These are phyloP conservation scores for Incumbomyces delicatus DNA, from an alignment of 2,329 filamentous ascomycete species.

Conservation along the genomic window DNA sequence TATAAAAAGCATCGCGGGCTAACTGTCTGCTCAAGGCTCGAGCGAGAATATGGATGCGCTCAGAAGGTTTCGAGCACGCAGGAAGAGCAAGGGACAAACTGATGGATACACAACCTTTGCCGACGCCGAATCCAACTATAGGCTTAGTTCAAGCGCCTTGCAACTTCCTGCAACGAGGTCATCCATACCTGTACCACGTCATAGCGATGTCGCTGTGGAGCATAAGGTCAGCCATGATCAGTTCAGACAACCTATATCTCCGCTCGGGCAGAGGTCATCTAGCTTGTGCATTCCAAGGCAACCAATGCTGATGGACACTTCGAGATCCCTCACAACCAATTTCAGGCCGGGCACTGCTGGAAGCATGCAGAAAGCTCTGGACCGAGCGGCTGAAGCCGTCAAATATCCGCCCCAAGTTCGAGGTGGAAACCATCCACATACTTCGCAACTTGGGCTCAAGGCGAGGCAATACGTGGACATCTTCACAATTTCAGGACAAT, in stretches of 20 bases:
- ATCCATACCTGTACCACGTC: not conserved
- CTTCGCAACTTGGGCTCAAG: constrained; percentile 9
- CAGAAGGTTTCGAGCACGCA: constrained; percentile 15
- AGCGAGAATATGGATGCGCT: constrained; percentile 13
- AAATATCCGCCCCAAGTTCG: not conserved
- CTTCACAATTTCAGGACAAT: constrained; percentile 13
- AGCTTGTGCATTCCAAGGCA: constrained; percentile 8
- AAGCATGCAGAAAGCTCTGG: constrained; percentile 18
- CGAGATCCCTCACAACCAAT: constrained; percentile 9
- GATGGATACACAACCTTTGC: constrained; percentile 7
- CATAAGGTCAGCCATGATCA: constrained; percentile 4
- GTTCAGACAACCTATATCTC: not conserved
- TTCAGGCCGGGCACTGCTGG: constrained; percentile 16
- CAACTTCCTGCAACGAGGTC: not conserved
- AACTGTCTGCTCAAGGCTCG: not conserved
- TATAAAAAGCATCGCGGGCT: no score
- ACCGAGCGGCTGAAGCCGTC: constrained; percentile 16
- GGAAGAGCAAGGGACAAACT: constrained; percentile 15
- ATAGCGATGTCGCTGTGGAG: not conserved
- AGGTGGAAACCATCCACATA: no score
- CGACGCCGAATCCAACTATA: constrained; percentile 11
- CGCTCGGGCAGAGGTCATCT: not conserved
- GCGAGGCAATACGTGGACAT: constrained; percentile 17
- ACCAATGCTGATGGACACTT: constrained; percentile 11
- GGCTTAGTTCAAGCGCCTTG: constrained; percentile 7